These are phyloP conservation scores for Candida parachauliodes DNA, from an alignment of 805 yeast genomes.

Conservation along the genomic window DNA sequence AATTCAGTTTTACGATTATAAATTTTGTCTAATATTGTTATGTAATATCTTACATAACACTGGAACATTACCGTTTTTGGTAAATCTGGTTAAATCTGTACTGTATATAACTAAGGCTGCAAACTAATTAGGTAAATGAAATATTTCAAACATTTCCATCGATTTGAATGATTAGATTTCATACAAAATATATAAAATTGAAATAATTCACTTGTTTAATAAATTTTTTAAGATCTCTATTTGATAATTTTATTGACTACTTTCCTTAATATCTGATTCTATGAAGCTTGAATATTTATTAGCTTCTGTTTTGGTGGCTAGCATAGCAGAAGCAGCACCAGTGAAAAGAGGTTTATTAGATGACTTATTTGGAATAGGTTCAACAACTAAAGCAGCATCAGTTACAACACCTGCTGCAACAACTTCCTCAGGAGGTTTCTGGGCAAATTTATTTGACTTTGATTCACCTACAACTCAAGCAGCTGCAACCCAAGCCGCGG, in stretches of 20 bases:
- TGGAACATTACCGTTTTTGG: slow-evolving; percentile 4
- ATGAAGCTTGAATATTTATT: slow-evolving; percentile 7
- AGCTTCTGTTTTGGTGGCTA: slow-evolving; percentile 3
- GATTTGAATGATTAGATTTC: background rate
- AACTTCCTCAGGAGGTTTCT: slow-evolving; percentile 9
- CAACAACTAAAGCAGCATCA: slow-evolving; percentile 5
- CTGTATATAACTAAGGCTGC: slow-evolving; percentile 5
- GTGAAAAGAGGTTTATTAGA: slow-evolving; percentile 8
- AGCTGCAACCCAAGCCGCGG: slow-evolving; percentile 5
- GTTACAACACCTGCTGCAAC: slow-evolving; percentile 15
- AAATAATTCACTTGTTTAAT: too few species aligned
- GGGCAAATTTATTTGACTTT: slow-evolving; percentile 5
- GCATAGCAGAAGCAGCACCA: slow-evolving; percentile 8
- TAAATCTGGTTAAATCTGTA: background rate
- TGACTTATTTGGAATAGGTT: slow-evolving; percentile 7
- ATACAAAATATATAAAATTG: too few species aligned
- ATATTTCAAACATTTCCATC: background rate
- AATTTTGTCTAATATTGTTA: background rate
- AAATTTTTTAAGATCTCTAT: too few species aligned
- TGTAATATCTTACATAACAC: slow-evolving; percentile 2
- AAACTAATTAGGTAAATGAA: slow-evolving; percentile 7
- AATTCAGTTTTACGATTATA: slow-evolving; percentile 1
- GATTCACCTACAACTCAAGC: slow-evolving; percentile 5
- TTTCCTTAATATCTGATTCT: background rate
- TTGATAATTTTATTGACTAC: background rate